Conservation (phyloP, 179 eudicot species). For the Dionaea muscipula region DNA sequence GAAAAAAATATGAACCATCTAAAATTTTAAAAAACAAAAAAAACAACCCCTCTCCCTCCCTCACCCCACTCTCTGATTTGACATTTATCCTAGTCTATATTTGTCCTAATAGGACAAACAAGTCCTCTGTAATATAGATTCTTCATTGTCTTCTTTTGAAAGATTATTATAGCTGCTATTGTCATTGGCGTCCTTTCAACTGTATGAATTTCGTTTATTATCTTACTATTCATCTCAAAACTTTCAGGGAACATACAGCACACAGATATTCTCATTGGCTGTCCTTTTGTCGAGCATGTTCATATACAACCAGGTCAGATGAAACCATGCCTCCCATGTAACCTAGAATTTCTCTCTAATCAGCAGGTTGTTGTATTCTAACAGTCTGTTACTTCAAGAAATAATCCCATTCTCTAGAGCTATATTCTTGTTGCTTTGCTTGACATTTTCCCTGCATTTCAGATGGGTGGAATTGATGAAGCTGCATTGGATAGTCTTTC, state of each 20-base stretch:
- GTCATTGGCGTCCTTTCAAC: background rate
- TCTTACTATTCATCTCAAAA: background rate
- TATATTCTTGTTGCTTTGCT: background rate
- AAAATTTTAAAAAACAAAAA: no score
- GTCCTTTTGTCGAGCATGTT: constrained; percentile 95
- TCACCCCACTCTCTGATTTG: no score
- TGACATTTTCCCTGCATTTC: constrained; percentile 10
- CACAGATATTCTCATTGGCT: constrained; percentile 91
- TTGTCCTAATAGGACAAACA: no score
- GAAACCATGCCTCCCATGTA: background rate
- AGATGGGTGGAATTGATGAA: constrained; percentile 99
- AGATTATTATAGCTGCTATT: no score
- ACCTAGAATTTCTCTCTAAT: background rate
- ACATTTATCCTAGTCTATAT: no score
- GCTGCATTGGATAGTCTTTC: constrained; percentile 95
- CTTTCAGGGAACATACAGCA: constrained; percentile 85
- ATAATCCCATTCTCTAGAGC: background rate
- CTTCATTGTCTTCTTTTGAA: no score
- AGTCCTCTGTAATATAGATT: no score
- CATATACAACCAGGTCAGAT: constrained; percentile 85
- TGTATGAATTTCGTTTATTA: background rate
- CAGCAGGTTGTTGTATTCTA: background rate
- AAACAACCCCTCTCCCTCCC: no score
- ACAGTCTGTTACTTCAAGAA: background rate
- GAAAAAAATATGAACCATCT: no score